Percentiles rank a stretch among this genome's conserved stretches.
phyloP scores from a whole-genome alignment of 2,329 filamentous ascomycete species.

The Erysiphe pulchra region DNA sequence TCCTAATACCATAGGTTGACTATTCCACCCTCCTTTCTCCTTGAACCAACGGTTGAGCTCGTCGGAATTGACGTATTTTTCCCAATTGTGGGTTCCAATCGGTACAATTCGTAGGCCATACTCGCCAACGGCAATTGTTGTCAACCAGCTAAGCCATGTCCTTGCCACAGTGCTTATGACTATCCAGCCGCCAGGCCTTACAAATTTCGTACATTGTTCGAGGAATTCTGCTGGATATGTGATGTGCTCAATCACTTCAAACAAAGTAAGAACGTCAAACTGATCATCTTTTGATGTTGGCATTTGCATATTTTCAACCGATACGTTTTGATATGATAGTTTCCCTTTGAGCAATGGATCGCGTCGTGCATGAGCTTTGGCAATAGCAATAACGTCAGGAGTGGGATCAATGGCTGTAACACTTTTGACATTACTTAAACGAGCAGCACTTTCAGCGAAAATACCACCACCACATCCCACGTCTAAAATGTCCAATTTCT shows the following conservation, averaged over 20 bases:
- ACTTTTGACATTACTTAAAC: constrained; percentile 31
- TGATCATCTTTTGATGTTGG: constrained; percentile 17
- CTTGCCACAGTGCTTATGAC: constrained; percentile 79
- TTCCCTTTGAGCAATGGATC: constrained; percentile 41
- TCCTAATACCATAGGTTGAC: constrained; percentile 38
- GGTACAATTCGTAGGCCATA: constrained; percentile 72
- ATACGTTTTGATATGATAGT: constrained; percentile 48
- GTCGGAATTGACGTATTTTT: constrained; percentile 73
- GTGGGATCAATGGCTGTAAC: constrained; percentile 63
- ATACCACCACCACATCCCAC: constrained; percentile 92
- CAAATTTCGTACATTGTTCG: constrained; percentile 41
- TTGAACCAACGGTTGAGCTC: constrained; percentile 39
- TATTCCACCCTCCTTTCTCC: constrained; percentile 28
- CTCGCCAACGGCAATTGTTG: constrained; percentile 81
- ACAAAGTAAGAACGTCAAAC: constrained; percentile 65
- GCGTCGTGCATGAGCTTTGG: constrained; percentile 44
- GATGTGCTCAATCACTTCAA: constrained; percentile 92
- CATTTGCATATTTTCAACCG: constrained; percentile 42
- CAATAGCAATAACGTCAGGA: constrained; percentile 46
- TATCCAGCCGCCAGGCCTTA: constrained; percentile 80
- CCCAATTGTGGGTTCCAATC: constrained; percentile 84
- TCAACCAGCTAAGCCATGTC: constrained; percentile 70
- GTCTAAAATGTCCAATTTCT: constrained; percentile 41
- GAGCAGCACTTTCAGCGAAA: constrained; percentile 69
- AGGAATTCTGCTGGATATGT: constrained; percentile 51